Percentiles rank a stretch among this genome's conserved stretches.
These are phyloP conservation scores for Alternaria gansuensis DNA, from an alignment of 2,329 filamentous ascomycete species.

Conservation along the genomic window DNA sequence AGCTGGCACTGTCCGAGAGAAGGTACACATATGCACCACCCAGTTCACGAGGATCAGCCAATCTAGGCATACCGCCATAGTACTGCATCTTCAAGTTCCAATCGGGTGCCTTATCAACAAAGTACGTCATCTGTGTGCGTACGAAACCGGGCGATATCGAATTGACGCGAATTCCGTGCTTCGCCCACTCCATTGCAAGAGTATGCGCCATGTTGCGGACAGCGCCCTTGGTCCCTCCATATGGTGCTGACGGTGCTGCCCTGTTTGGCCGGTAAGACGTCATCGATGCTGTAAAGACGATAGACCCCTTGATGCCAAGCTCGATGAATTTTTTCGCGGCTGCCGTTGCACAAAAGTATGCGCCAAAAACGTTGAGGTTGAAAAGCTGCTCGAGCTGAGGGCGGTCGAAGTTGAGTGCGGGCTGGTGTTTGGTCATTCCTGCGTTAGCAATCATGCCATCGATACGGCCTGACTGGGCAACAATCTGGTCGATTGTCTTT, in stretches of 20 bases:
- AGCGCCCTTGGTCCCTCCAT: conserved; percentile 56
- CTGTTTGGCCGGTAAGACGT: conserved; percentile 61
- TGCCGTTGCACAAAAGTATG: conserved; percentile 58
- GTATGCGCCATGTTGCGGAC: conserved; percentile 59
- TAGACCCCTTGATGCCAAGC: conserved; percentile 58
- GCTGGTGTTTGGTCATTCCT: conserved; percentile 62
- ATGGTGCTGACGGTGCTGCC: conserved; percentile 61
- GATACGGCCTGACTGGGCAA: conserved; percentile 58
- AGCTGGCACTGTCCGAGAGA: conserved; percentile 58
- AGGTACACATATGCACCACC: conserved; percentile 62
- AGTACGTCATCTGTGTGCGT: conserved; percentile 71
- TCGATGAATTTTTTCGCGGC: conserved; percentile 58
- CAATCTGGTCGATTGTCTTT: conserved; percentile 58
- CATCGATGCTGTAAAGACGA: conserved; percentile 62
- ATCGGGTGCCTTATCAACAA: conserved; percentile 59
- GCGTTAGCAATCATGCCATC: conserved; percentile 64
- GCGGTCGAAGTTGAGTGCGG: conserved; percentile 61
- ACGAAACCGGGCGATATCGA: conserved; percentile 87
- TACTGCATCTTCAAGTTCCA: conserved; percentile 64
- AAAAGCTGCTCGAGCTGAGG: conserved; percentile 60
- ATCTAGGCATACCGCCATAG: conserved; percentile 63
- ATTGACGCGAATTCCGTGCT: conserved; percentile 82
- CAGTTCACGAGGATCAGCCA: conserved; percentile 62
- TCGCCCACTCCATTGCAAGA: conserved; percentile 84
- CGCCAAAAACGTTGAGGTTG: conserved; percentile 60